Conservation (phyloP, 73 alveolate genomes). For the Tetrahymena elliotti region DNA sequence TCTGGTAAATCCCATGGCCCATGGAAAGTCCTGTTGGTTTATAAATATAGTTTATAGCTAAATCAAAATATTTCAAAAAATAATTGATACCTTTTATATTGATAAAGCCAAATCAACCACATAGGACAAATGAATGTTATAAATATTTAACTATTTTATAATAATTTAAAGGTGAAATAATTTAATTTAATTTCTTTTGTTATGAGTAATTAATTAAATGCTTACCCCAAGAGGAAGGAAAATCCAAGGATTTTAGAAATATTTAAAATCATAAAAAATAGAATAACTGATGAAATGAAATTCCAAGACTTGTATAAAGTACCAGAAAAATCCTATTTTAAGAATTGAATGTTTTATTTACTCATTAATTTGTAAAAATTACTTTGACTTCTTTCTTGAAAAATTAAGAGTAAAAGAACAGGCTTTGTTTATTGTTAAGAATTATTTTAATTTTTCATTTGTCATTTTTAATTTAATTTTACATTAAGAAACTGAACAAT, state of each 20-base stretch:
- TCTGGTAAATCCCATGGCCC: not conserved
- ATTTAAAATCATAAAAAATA: not conserved
- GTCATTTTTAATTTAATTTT: not conserved
- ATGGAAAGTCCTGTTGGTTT: not conserved
- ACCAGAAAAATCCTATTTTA: not conserved
- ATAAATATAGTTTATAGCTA: not conserved
- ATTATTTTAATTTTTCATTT: not conserved
- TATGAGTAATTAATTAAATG: not conserved
- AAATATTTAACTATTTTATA: not conserved
- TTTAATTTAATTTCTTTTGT: not conserved
- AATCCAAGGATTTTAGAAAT: not conserved
- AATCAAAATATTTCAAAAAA: not conserved
- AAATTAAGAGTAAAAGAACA: not conserved
- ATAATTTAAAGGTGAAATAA: not conserved
- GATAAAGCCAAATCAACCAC: not conserved
- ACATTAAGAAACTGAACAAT: not conserved
- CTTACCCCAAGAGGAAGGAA: not conserved
- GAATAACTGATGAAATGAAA: not conserved
- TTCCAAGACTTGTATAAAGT: not conserved
- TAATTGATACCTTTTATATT: not conserved
- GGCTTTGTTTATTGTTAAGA: not conserved
- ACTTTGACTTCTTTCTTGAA: not conserved
- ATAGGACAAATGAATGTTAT: not conserved
- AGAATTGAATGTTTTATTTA: not conserved
- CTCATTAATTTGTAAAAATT: not conserved